Percentiles rank a stretch among this genome's conserved stretches.
Conservation (phyloP, 495 filamentous ascomycete species). For the Talaromyces proteolyticus region DNA sequence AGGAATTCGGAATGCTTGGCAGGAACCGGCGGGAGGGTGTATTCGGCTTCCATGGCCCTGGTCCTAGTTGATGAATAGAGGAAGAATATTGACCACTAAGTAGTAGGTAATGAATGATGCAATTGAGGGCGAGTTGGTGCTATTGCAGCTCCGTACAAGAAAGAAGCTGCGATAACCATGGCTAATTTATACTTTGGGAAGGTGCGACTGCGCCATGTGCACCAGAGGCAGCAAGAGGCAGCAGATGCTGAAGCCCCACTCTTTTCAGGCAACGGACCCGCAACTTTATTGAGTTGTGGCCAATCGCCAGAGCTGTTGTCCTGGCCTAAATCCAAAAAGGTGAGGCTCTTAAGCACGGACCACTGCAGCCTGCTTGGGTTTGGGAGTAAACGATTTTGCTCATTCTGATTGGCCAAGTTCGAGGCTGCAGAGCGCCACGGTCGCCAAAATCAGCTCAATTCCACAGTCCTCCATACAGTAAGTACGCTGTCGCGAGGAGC, state of each 20-base stretch:
- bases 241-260: neutral
- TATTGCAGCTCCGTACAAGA: too few relatives aligned
- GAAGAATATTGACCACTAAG: too few relatives aligned
- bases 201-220: neutral
- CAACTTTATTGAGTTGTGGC: too few relatives aligned
- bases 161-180: too few relatives aligned
- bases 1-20: conserved; percentile 37
- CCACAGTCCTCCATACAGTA: conserved; percentile 35
- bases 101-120: neutral
- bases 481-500: conserved; percentile 37
- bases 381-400: too few relatives aligned
- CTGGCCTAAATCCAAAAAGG: too few relatives aligned
- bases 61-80: too few relatives aligned
- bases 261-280: neutral
- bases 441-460: too few relatives aligned
- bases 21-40: conserved; percentile 29
- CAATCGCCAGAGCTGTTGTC: too few relatives aligned
- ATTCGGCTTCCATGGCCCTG: conserved; percentile 12
- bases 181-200: neutral
- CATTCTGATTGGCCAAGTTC: neutral
- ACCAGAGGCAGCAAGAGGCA: neutral
- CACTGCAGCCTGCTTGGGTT: neutral
- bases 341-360: neutral
- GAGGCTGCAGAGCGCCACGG: too few relatives aligned
- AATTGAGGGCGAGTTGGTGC: neutral